phyloP scores from a whole-genome alignment of 176 grass and related monocot genomes.

The Hordeum marinum region DNA sequence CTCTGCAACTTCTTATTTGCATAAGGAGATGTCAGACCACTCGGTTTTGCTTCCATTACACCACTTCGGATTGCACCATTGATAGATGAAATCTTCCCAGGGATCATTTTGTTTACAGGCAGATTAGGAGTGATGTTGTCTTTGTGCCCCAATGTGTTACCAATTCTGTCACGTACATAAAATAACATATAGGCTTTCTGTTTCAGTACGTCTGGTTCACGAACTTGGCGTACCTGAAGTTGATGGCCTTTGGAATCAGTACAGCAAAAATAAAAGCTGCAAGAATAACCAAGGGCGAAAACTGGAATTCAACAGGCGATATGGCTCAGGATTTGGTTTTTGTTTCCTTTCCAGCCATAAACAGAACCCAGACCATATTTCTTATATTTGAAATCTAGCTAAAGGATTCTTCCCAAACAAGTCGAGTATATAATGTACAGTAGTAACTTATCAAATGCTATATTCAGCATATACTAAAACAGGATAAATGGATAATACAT shows the following conservation, averaged over 20 bases:
- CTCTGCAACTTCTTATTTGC: constrained; percentile 25
- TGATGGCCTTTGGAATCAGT: constrained; percentile 20
- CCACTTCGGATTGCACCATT: constrained; percentile 26
- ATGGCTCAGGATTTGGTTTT: neutral
- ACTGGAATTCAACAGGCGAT: neutral
- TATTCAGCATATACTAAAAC: neutral
- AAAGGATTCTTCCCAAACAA: neutral
- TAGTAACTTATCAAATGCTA: neutral
- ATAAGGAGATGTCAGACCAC: constrained; percentile 3
- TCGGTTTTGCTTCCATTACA: constrained; percentile 21
- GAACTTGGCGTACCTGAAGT: constrained; percentile 87
- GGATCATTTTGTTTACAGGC: constrained; percentile 33
- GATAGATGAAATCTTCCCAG: constrained; percentile 23
- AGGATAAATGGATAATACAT: neutral
- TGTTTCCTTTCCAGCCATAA: neutral
- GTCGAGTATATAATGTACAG: neutral
- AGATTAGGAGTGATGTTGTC: constrained; percentile 33
- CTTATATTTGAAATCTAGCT: neutral
- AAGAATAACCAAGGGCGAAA: neutral
- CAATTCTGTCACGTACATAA: constrained; percentile 84
- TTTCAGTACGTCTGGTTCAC: constrained; percentile 71
- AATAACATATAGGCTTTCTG: constrained; percentile 98
- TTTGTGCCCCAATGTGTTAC: constrained; percentile 27
- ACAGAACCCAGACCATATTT: neutral
- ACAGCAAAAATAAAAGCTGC: constrained; percentile 5